Percentiles rank a stretch among this genome's conserved stretches.
phyloP scores from a whole-genome alignment of 2,329 filamentous ascomycete genomes.

The Keithomyces neogunnii region DNA sequence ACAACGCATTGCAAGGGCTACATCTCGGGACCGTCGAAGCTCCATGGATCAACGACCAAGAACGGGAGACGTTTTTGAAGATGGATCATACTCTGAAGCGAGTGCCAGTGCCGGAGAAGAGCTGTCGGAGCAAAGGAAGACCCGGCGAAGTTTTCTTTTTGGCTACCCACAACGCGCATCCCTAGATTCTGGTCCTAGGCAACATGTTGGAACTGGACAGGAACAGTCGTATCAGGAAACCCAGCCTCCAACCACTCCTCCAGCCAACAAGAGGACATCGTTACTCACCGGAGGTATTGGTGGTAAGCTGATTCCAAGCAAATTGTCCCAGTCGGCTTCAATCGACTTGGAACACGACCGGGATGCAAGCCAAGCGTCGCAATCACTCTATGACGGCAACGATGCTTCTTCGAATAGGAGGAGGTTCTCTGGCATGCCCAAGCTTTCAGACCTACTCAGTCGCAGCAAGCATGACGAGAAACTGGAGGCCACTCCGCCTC shows the following conservation, averaged over 20 bases:
- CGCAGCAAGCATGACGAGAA: not conserved
- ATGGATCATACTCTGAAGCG: constrained; percentile 31
- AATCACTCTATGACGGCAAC: constrained; percentile 1
- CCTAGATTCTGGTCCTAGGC: constrained; percentile 10
- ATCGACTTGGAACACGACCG: constrained; percentile 14
- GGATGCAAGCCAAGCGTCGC: not conserved
- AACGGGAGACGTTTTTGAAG: constrained; percentile 18
- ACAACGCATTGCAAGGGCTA: constrained; percentile 29
- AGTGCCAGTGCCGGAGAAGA: constrained; percentile 31
- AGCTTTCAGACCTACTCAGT: constrained; percentile 14
- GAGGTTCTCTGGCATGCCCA: constrained; percentile 33
- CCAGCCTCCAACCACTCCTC: constrained; percentile 12
- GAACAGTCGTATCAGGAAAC: constrained; percentile 9
- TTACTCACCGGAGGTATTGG: constrained; percentile 25
- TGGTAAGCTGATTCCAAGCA: constrained; percentile 11
- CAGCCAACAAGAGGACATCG: constrained; percentile 29
- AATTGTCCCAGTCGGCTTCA: constrained; percentile 13
- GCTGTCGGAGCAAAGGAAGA: constrained; percentile 22
- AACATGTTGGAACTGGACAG: not conserved
- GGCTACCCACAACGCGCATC: constrained; percentile 17
- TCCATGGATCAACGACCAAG: constrained; percentile 15
- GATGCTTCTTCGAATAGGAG: constrained; percentile 26
- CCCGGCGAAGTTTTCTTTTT: constrained; percentile 30
- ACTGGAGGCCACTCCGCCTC: not conserved
- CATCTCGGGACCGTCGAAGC: constrained; percentile 22